Conservation (phyloP, 192 early-diverging fungal species). For the Umbelopsis sp. region DNA sequence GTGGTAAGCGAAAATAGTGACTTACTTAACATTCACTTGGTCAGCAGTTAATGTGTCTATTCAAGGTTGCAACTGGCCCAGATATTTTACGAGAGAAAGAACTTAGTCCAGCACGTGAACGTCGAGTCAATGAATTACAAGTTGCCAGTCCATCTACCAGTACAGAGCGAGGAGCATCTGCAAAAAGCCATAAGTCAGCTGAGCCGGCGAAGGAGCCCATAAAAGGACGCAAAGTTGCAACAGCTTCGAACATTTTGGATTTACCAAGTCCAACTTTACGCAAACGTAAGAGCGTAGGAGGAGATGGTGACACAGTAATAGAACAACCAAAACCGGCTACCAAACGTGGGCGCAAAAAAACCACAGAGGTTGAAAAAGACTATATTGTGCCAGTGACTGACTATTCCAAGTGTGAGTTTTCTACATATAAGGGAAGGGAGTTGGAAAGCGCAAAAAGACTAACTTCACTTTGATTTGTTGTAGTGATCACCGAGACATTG, state of each 20-base stretch:
- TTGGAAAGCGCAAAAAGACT: not conserved
- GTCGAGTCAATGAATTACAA: too few relatives aligned
- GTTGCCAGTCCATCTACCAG: too few relatives aligned
- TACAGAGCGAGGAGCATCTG: too few relatives aligned
- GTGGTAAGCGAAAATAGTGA: not conserved
- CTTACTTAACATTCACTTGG: not conserved
- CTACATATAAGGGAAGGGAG: too few relatives aligned
- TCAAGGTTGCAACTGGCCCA: not conserved
- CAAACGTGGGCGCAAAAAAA: not conserved
- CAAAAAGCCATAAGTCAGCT: not conserved
- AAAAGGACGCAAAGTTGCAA: not conserved
- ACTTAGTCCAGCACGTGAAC: not conserved
- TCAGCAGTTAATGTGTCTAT: not conserved
- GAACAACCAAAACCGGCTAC: not conserved
- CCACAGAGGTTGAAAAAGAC: not conserved
- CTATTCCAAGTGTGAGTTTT: constrained; percentile 1
- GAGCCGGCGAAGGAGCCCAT: not conserved
- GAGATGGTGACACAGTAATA: not conserved
- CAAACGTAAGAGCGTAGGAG: not conserved
- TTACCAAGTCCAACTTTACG: not conserved
- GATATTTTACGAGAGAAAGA: not conserved
- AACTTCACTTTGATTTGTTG: not conserved
- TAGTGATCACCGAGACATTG: constrained; percentile 1
- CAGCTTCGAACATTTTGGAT: not conserved
- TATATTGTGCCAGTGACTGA: not conserved